phyloP scores from a whole-genome alignment of 495 filamentous ascomycete genomes.

The Daldinia concentrica region DNA sequence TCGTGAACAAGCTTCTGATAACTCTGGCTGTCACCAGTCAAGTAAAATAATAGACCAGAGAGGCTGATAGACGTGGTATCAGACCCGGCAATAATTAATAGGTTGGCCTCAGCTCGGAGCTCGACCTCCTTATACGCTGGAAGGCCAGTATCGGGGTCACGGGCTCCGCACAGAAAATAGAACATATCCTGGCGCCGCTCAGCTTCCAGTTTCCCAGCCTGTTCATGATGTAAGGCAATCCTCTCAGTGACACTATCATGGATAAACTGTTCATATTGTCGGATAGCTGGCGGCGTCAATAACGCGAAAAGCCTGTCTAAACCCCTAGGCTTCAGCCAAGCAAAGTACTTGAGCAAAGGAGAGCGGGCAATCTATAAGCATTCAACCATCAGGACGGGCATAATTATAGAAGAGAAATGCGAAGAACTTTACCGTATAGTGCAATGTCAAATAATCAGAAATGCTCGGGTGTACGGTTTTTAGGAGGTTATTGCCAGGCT shows the following conservation, averaged over 20 bases:
- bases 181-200: constrained; percentile 48
- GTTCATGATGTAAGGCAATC: constrained; percentile 14
- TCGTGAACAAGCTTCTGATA: constrained; percentile 56
- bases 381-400: background rate
- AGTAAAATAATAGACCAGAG: constrained; percentile 61
- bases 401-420: background rate
- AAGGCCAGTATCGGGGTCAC: constrained; percentile 39
- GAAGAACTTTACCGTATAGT: constrained; percentile 35
- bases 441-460: constrained; percentile 33
- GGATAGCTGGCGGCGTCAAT: background rate
- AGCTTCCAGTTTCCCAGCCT: constrained; percentile 6
- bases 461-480: constrained; percentile 40
- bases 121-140: constrained; percentile 36
- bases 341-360: constrained; percentile 9
- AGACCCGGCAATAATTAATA: constrained; percentile 45
- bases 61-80: constrained; percentile 59
- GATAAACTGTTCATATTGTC: constrained; percentile 24
- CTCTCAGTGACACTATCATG: constrained; percentile 25
- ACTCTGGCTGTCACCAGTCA: constrained; percentile 52
- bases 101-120: constrained; percentile 35
- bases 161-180: constrained; percentile 46
- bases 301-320: constrained; percentile 19
- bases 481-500: constrained; percentile 41
- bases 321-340: constrained; percentile 36
- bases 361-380: constrained; percentile 19